Conservation (phyloP, 768 basidiomycete genomes). For the Pisolithus microcarpus region DNA sequence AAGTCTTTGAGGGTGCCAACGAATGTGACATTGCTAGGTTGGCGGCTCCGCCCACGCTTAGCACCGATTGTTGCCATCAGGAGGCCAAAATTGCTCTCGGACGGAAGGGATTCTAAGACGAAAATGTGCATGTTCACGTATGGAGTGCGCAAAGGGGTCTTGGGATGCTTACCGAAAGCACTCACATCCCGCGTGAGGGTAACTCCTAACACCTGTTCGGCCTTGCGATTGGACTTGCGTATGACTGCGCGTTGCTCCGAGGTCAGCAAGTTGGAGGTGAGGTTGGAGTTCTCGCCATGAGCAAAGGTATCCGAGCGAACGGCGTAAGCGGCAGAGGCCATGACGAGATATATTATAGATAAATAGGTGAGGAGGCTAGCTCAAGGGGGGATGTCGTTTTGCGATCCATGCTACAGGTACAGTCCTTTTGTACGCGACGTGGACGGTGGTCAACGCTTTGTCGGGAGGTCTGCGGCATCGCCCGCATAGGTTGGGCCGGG, state of each 20-base stretch:
- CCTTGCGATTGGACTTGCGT: slow-evolving; percentile 9
- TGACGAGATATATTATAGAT: not conserved
- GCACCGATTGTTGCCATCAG: slow-evolving; percentile 8
- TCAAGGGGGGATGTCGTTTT: not conserved
- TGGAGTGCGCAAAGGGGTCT: not conserved
- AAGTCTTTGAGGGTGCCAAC: slow-evolving; percentile 4
- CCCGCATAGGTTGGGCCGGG: no score
- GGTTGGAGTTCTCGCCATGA: not conserved
- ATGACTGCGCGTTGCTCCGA: slow-evolving; percentile 5
- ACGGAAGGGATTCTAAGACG: not conserved
- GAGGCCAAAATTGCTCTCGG: not conserved
- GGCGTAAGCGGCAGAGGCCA: slow-evolving; percentile 1
- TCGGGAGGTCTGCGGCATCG: no score
- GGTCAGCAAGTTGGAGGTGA: slow-evolving; percentile 6
- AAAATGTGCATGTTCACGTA: not conserved
- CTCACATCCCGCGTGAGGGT: slow-evolving; percentile 14
- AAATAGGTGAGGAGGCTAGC: not conserved
- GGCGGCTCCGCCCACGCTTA: slow-evolving; percentile 3
- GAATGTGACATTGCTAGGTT: slow-evolving; percentile 2
- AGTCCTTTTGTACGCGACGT: slow-evolving; percentile 1
- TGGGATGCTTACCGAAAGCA: not conserved
- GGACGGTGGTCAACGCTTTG: slow-evolving; percentile 1
- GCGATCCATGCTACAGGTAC: not conserved
- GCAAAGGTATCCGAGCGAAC: not conserved
- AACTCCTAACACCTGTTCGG: slow-evolving; percentile 10